A percentile compares a stretch with the other conserved stretches of the same genome.
phyloP scores from a whole-genome alignment of 2,329 filamentous ascomycete genomes.

The Aspergillus novoparasiticus region DNA sequence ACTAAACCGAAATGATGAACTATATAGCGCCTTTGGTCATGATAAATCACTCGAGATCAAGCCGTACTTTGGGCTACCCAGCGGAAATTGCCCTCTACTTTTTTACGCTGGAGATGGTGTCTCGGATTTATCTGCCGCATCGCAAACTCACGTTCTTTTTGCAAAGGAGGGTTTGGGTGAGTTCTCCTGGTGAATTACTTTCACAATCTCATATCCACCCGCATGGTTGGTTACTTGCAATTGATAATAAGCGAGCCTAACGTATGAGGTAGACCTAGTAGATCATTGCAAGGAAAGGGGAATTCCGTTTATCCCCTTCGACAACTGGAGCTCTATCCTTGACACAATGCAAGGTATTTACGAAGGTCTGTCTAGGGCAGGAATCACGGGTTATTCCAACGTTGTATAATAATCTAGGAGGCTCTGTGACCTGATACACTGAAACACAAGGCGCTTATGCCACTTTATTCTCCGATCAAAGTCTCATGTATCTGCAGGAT shows the following conservation, averaged over 20 bases:
- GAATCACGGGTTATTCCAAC: neutral
- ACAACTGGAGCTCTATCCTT: constrained; percentile 78
- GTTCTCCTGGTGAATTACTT: constrained; percentile 21
- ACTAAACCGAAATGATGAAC: neutral
- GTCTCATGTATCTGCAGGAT: too few species aligned
- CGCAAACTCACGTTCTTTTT: constrained; percentile 89
- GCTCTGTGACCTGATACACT: too few species aligned
- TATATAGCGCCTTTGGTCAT: constrained; percentile 74
- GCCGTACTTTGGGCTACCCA: constrained; percentile 73
- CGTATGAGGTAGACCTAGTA: constrained; percentile 68
- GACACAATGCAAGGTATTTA: constrained; percentile 72
- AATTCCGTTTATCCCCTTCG: constrained; percentile 83
- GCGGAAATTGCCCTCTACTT: constrained; percentile 70
- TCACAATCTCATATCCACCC: neutral
- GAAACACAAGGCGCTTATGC: too few species aligned
- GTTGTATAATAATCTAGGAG: neutral
- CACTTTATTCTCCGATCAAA: too few species aligned
- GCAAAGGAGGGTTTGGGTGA: constrained; percentile 84
- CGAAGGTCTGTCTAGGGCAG: neutral
- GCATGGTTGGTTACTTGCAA: neutral
- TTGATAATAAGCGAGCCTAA: constrained; percentile 9
- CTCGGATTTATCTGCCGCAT: constrained; percentile 85
- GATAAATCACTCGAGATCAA: constrained; percentile 91
- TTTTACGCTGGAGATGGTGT: constrained; percentile 96
- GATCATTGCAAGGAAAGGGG: constrained; percentile 82